Evolutionary conservation across 176 grass and related monocot species (phyloP), one percentile per base, ranked within the genome.

Genomic region (Chrysopogon serrulatus): DNA sequence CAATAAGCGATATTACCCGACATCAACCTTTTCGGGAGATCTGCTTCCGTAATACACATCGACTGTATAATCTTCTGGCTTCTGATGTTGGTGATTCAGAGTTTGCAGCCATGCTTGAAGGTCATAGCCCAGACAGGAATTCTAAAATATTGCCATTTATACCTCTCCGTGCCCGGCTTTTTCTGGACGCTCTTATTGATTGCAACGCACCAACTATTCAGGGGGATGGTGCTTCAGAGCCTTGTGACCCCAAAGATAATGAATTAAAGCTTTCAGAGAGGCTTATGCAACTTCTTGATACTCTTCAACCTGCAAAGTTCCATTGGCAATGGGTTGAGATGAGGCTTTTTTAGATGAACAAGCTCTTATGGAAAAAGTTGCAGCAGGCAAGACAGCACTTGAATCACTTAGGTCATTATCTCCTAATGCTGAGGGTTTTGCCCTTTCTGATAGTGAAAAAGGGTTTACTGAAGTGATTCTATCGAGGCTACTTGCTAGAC

Each of bases 241-340:
- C 86, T 36, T 73, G 73, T 42, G 89, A 94, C 24, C 40, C 78
- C 79, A 94, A 89, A 86, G 85, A 92, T 53, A 99, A 80, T 63
- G 93, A 92, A 74, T 71, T 81, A 65, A 96, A 94, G 85, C 83
- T 92, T 64, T 87, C 67, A 8, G 93, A 99, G 47, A 90, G 92
- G 68, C 93, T 99, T 85, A 71, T 94, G 45, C 97, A 96, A 81
- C 77, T 96, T 76, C 90, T 99, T 26, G 93, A 99, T 87, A 90
- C 87, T 56, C 83, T 99, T 24, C 97, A 99, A 77, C 91, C 97
- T 77, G 97, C 97, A 69, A 99, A 96, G 49, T 99, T 99, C 59
- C 97, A 96, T 87, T 99, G 97, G 97, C 97, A 99, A 71, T 99
- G 97, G 97, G 91, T 99, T 75, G 91, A 99, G 76, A 91, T 99